Base-by-base conservation (phyloP, 768 basidiomycete species). In the Termitomyces sp. region DNA sequence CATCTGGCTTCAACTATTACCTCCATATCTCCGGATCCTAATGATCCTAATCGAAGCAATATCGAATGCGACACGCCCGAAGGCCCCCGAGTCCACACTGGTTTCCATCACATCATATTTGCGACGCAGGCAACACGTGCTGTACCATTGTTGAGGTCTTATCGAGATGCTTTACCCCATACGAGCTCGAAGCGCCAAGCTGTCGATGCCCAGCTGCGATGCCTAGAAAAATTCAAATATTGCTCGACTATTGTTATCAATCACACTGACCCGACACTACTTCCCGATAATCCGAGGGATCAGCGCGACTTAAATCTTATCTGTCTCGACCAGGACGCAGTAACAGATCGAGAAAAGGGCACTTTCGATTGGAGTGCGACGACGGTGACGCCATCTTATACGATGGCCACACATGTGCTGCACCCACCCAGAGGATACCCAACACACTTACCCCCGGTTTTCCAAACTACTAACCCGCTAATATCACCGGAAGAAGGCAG, bases 381-480 rank as follows among this genome's bases (percentile, higher is more conserved):
- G 83, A 40, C 76, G 78, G 16, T 68, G 3, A 57, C 69, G 2
- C 69, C 77, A 3, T 70, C 79, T 0, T 87, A 84, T 68, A 85
- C 87, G 2, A 90, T 90, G 86, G 80, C 89, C 13, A 93, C 91
- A 5, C 90, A 92, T 59, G 72, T 88, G 36, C 73, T 86, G 11
- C 70, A 75, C 44, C 68, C 73, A 46, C 77, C 78, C 16, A 61
- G 70, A 55, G 74, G 69, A 66, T 75, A 73, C 53, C 72, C 75
- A 7, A 51, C 63, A 24, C 69, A 67, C 46, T 66, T 74, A 38
- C 76, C 71, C 18, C 65, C 72, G 7, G 74, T 90, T 12, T 85
- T 82, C 59, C 91, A 92, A 72, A 91, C 88, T 12, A 92, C 89
- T 9, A 92, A 92, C 70, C 89, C 89, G 0, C 80, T 87, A 50